These are phyloP conservation scores for Fusarium fracticaudum DNA, from an alignment of 2,329 filamentous ascomycete species.

Conservation along the genomic window DNA sequence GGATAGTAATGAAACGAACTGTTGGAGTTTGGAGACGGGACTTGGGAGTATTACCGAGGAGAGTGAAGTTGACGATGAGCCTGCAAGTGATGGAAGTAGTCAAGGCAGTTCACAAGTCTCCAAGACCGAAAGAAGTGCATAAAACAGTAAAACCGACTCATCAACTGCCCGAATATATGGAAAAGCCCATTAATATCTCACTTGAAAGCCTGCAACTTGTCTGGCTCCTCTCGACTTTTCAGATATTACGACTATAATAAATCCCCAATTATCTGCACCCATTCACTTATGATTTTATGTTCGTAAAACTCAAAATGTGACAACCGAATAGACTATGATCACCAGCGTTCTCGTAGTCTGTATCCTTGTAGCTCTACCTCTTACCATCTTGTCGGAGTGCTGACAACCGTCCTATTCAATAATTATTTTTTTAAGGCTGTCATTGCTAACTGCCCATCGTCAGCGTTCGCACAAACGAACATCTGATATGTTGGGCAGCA, in stretches of 20 bases:
- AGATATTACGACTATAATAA: not conserved
- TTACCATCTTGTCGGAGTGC: not conserved
- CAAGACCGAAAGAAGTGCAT: not conserved
- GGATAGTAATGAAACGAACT: not conserved
- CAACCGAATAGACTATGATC: not conserved
- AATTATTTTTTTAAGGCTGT: not conserved
- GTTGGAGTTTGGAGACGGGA: not conserved
- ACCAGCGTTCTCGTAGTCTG: not conserved
- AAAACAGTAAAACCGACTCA: not conserved
- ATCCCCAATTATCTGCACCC: not conserved
- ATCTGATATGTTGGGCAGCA: constrained; percentile 8
- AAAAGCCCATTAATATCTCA: not conserved
- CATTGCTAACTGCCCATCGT: not conserved
- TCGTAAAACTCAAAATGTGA: not conserved
- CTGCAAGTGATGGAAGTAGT: not conserved
- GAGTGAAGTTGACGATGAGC: not conserved
- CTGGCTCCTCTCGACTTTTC: not conserved
- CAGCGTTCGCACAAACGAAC: not conserved
- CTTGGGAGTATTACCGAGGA: constrained; percentile 13
- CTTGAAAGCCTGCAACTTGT: not conserved
- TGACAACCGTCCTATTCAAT: not conserved
- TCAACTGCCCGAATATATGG: not conserved
- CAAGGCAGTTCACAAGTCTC: not conserved
- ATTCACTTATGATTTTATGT: not conserved
- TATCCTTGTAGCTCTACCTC: not conserved